Base-by-base conservation (phyloP, 1,139 yeast genomes). In the Kodamaea derodonti region DNA sequence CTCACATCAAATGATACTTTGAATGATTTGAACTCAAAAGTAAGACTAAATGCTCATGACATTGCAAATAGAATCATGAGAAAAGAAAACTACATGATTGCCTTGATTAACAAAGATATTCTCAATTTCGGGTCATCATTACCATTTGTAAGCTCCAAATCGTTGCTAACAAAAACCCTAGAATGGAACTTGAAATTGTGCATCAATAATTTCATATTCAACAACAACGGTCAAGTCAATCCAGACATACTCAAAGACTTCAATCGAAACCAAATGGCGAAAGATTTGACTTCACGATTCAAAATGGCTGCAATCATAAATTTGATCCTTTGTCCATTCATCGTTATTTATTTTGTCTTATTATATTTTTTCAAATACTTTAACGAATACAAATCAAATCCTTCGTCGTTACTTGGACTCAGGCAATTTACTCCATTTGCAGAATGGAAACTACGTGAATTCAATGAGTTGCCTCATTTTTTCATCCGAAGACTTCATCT, bases 1-100 rank as follows among this genome's bases (percentile, higher is more conserved):
- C 60, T 78, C 14, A 78, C 86, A 0, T 69, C 68, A 7, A 57
- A 56, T 5, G 54, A 34, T 6, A 36, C 43, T 3, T 25, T 58
- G 28, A 72, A 77, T 40, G 85, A 80, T 54, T 67, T 80, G 37
- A 80, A 77, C 39, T 78, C 90, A 0, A 84, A 82, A 48, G 78
- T 80, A 32, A 67, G 90, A 41, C 69, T 92, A 36, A 92, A 86
- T 52, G 95, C 97, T 3, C 97, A 88, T 56, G 95, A 84, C 50
- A 86, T 92, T 37, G 97, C 97, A 11, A 94, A 92, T 55, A 69
- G 98, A 41, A 85, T 92, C 38, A 90, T 92, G 98, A 70, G 99
- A 37, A 84, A 82, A 46, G 98, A 94, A 45, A 92, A 92, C 54
- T 92, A 90, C 54, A 72, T 87, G 67, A 86, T 92, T 52, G 97